Evolutionary conservation across 306 rosid genomes (phyloP), one percentile per base, ranked within the genome.

Genomic region (Quercus mongolica): DNA sequence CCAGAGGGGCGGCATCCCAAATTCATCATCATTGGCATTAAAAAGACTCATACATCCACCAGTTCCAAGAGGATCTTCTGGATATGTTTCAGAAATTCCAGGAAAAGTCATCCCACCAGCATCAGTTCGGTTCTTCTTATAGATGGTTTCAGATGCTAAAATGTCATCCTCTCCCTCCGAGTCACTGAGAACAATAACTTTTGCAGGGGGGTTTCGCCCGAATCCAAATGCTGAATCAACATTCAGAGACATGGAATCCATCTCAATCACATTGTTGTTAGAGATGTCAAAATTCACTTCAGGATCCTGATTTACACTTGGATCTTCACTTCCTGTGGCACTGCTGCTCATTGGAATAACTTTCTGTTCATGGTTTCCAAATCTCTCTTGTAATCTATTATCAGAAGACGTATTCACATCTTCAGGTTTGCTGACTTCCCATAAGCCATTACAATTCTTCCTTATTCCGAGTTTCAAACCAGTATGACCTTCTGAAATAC

Each of bases 311-410:
- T 93, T 95, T 73, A 95, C 94, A 23, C 99, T 95, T 6, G 86
- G 91, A 87, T 95, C 99, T 72, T 95, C 99, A 84, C 96, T 95
- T 81, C 86, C 98, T 5, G 98, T 89, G 84, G 89, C 93, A 83
- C 97, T 93, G 87, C 99, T 95, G 89, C 96, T 91, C 99, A 93
- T 95, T 67, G 95, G 97, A 81, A 92, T 90, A 82, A 91, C 85
- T 75, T 91, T 92, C 69, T 82, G 91, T 65, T 90, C 92, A 76
- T 74, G 84, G 83, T 82, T 80, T 84, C 83, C 97, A 76, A 85
- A 83, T 35, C 85, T 83, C 14, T 84, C 92, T 69, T 77, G 88
- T 84, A 91, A 74, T 87, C 78, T 86, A 80, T 85, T 84, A 61
- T 85, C 94, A 26, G 91, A 87, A 75, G 89, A 90, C 30, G 89